Evolutionary conservation across 768 basidiomycete species (phyloP).

Genomic region (Lentinula sp.): DNA sequence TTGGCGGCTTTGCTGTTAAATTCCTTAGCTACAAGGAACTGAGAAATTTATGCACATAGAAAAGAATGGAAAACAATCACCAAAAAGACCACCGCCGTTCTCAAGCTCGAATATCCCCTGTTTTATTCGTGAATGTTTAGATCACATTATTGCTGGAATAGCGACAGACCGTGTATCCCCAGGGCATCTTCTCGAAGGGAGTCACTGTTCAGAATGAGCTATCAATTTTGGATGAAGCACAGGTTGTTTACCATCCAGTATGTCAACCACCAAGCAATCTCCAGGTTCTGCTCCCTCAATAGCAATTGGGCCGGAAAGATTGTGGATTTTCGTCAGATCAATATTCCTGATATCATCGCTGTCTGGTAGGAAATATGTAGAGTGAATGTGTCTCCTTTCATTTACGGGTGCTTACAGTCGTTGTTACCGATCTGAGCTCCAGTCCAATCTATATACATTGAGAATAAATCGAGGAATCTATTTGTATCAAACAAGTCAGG

Average conservation of each 20-base stretch:
- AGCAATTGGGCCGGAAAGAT: constrained; percentile 71
- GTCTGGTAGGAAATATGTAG: constrained; percentile 22
- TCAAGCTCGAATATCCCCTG: constrained; percentile 71
- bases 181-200: constrained; percentile 72
- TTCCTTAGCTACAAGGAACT: constrained; percentile 41
- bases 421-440: constrained; percentile 77
- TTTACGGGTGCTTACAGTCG: constrained; percentile 38
- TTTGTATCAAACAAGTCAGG: neutral
- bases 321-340: constrained; percentile 61
- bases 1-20: constrained; percentile 69
- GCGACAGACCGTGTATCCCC: constrained; percentile 63
- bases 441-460: constrained; percentile 53
- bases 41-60: neutral
- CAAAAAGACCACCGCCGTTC: constrained; percentile 70
- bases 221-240: neutral
- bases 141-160: neutral
- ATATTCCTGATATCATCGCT: constrained; percentile 66
- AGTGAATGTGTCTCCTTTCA: neutral
- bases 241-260: constrained; percentile 53
- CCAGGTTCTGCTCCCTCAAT: constrained; percentile 76
- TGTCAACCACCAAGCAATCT: constrained; percentile 75
- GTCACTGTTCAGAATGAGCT: constrained; percentile 31
- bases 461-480: neutral
- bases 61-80: constrained; percentile 20
- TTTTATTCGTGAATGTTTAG: neutral